Base-by-base conservation (phyloP, 164 flowering plant genomes). In the Cinnamomum micranthum region DNA sequence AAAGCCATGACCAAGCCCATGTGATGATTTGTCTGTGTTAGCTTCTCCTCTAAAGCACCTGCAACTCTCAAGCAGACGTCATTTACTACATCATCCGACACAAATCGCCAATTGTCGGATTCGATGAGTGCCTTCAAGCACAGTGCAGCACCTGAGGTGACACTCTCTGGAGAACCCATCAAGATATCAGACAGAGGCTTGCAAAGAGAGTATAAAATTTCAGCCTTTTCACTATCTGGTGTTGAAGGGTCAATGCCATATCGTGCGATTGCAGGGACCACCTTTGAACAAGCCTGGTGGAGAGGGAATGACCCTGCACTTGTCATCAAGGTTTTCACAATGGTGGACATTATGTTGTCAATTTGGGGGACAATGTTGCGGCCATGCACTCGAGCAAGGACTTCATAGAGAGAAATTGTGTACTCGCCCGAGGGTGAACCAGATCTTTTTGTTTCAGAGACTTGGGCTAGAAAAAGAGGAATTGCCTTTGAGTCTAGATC, bases 241-340 rank as follows among this genome's bases (percentile, higher is more conserved):
- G 91, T 90, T 24, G 87, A 82, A 1, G 94, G 90, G 27, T 91
- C 93, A 50, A 95, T 95, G 33, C 87, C 92, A 77, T 91, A 92
- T 73, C 97, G 84, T 0, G 98, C 96, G 80, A 93, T 91, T 12
- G 98, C 92, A 5, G 97, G 94, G 23, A 93, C 82, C 50, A 93
- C 99, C 78, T 90, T 93, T 11, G 98, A 87, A 75, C 99, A 92
- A 31, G 96, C 97, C 76, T 93, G 98, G 50, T 91, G 97, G 80
- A 91, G 97, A 15, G 96, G 87, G 68, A 91, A 87, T 31, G 95
- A 91, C 6, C 93, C 97, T 6, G 94, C 94, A 82, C 97, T 95
- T 0, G 93, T 83, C 52, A 83, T 86, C 65, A 93, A 74, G 15
- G 98, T 93, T 75, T 88, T 88, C 72, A 93, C 76, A 63, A 93